Evolutionary conservation across 352 stramenopile species (phyloP).

Genomic region (Phytophthora pseudosyringae): DNA sequence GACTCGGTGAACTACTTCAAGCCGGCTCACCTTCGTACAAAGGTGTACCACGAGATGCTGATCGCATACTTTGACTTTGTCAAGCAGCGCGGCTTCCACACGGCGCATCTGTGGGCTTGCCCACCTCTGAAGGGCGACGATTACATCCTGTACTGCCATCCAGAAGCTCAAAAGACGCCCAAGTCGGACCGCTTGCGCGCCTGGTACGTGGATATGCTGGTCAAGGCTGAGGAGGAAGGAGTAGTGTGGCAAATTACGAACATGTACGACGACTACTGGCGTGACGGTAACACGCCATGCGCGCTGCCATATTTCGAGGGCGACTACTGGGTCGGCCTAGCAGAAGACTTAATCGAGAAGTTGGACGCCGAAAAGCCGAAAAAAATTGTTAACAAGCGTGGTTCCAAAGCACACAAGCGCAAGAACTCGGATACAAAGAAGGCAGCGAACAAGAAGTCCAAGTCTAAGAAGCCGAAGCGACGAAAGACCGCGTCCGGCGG

Average conservation of each 20-base stretch:
- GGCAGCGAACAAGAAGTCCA: conserved; percentile 70
- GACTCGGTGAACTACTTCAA: conserved; percentile 99
- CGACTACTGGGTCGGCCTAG: conserved; percentile 89
- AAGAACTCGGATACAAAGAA: conserved; percentile 78
- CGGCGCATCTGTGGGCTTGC: conserved; percentile 99
- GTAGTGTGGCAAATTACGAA: conserved; percentile 96
- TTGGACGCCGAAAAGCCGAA: conserved; percentile 88
- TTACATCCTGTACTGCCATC: conserved; percentile 99
- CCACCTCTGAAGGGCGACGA: conserved; percentile 99
- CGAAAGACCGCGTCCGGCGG: conserved; percentile 52
- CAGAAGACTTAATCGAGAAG: conserved; percentile 90
- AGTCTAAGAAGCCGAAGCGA: conserved; percentile 81
- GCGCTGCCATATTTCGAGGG: conserved; percentile 88
- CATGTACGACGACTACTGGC: conserved; percentile 97
- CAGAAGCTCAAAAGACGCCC: conserved; percentile 98
- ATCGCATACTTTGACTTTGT: conserved; percentile 99
- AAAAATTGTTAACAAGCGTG: conserved; percentile 64
- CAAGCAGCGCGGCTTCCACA: conserved; percentile 96
- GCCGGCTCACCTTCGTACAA: conserved; percentile 95
- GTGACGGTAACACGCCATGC: conserved; percentile 84
- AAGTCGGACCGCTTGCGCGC: conserved; percentile 98
- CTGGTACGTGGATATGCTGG: conserved; percentile 95
- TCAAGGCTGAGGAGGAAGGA: conserved; percentile 86
- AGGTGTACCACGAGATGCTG: conserved; percentile 99
- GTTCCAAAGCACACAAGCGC: conserved; percentile 57